Evolutionary conservation across 345 rosid species (phyloP), one percentile per base, ranked within the genome.

Genomic region (Reutealis trisperma): DNA sequence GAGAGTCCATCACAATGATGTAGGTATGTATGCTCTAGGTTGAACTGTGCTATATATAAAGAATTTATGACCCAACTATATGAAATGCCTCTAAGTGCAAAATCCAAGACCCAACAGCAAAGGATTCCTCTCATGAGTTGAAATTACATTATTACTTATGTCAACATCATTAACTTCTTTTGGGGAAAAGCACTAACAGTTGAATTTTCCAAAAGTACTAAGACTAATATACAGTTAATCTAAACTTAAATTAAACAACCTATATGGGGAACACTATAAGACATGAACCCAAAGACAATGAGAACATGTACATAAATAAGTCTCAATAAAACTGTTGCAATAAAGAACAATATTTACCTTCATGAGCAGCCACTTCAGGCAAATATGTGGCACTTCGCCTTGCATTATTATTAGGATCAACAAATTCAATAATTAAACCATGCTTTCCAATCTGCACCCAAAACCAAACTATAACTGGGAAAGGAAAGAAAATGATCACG

Each of bases 321-420:
- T 42, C 42, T 69, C 57, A 25, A 69, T 69, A 7, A 24, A 49
- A 69, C 19, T 25, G 25, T 32, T 49, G 74, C 42, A 77, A 58
- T 30, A 37, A 59, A 72, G 54, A 78, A 19, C 1, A 59, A 18
- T 12, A 8, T 60, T 47, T 83, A 91, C 99, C 98, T 96, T 96
- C 99, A 75, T 93, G 94, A 67, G 97, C 97, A 78, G 99, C 89
- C 72, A 96, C 98, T 81, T 96, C 99, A 71, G 99, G 99, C 87
- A 96, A 77, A 78, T 96, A 96, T 51, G 99, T 96, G 62, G 98
- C 99, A 75, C 87, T 96, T 72, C 96, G 89, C 87, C 88, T 90
- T 70, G 83, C 55, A 12, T 81, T 87, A 76, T 83, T 81, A 71
- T 83, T 92, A 79, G 98, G 92, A 77, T 93, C 98, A 72, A 83